Conservation (phyloP, 108 stramenopile genomes). For the Nannochloropsis granulata region DNA sequence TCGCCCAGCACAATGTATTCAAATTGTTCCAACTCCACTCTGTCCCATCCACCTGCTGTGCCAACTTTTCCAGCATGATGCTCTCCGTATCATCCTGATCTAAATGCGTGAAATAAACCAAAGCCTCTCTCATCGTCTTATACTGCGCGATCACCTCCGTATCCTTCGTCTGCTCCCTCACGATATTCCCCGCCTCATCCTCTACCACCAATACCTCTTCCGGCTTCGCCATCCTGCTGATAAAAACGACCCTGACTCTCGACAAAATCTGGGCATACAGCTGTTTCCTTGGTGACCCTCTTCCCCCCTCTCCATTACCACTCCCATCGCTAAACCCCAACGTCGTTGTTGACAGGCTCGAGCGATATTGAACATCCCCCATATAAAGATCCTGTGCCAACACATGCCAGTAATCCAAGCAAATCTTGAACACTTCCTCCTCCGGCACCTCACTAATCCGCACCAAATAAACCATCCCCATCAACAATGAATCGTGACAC, state of each 20-base stretch:
- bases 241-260: constrained; percentile 83
- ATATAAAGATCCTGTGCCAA: constrained; percentile 88
- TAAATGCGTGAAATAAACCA: constrained; percentile 95
- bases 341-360: neutral
- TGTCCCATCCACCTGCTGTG: constrained; percentile 73
- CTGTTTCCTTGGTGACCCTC: constrained; percentile 4
- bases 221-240: constrained; percentile 98
- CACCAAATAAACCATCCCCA: constrained; percentile 81
- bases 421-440: constrained; percentile 95
- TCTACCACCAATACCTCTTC: constrained; percentile 98
- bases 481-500: constrained; percentile 58
- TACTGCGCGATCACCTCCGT: constrained; percentile 98
- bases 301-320: neutral
- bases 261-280: constrained; percentile 67
- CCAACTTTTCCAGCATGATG: constrained; percentile 95
- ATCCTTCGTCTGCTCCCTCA: constrained; percentile 88
- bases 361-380: neutral
- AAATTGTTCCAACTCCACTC: constrained; percentile 61
- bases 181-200: constrained; percentile 96
- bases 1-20: constrained; percentile 98
- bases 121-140: constrained; percentile 93
- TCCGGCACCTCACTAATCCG: constrained; percentile 82
- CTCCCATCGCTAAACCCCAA: neutral
- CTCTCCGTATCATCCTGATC: constrained; percentile 91
- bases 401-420: constrained; percentile 93